Evolutionary conservation across 73 alveolate species (phyloP), one percentile per base, ranked within the genome.

Genomic region (Paraurostyla sp.): DNA sequence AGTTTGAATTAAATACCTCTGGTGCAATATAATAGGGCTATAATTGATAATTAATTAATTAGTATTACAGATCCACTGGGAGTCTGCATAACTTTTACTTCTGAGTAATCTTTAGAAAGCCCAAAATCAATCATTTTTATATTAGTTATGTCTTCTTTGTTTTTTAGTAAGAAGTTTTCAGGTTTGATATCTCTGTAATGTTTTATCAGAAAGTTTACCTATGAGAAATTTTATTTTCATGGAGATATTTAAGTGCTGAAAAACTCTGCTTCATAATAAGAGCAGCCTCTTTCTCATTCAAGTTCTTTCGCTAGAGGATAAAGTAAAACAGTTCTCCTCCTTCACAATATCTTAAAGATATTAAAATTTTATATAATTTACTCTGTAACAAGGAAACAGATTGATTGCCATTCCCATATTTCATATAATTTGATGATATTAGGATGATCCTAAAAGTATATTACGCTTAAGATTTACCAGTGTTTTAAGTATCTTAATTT

Each of bases 11-110:
- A 83, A 95, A 88, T 27, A 95, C 97, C 89, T 95, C 99, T 30
- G 99, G 99, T 20, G 99, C 99, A 0, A 95, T 94, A 82, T 95
- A 95, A 88, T 90, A 95, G 0, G 99, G 97, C 89, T 48, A 75
- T 2, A 25, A 11, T 46, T 9, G 20, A 30, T 3, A 3, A 46
- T 75, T 22, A 75, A 2, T 46, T 49, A 23, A 41, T 25, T 13
- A 75, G 25, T 48, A 2, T 75, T 75, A 75, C 87, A 6, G 98
- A 93, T 1, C 98, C 97, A 88, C 83, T 73, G 33, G 96, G 95
- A 56, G 94, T 86, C 87, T 84, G 91, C 99, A 95, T 95, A 76
- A 89, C 91, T 71, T 93, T 94, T 30, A 83, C 75, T 56, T 92
- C 91, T 71, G 97, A 73, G 87, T 71, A 89, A 76, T 95, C 95